Conservation (phyloP, 2,329 filamentous ascomycete genomes). For the Leptographium galeiforme region DNA sequence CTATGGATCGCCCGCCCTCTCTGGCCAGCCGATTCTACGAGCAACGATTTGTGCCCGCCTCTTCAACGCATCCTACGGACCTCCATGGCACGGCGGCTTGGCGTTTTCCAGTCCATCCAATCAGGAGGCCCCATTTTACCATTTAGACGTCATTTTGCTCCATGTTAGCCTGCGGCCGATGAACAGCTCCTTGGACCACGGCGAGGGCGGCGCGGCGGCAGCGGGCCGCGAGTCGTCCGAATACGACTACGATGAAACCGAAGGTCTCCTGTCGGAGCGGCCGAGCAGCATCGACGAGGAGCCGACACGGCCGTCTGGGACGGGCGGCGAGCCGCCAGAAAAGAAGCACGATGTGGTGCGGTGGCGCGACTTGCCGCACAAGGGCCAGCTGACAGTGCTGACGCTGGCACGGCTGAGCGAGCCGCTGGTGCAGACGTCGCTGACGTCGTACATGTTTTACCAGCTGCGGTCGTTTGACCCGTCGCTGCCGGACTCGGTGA, state of each 20-base stretch:
- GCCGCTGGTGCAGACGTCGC: slow-evolving; percentile 65
- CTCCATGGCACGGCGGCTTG: neutral
- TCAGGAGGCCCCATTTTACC: neutral
- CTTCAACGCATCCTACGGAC: too few relatives aligned
- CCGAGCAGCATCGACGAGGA: neutral
- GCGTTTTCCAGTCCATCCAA: neutral
- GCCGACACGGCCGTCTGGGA: neutral
- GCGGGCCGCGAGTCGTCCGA: too few relatives aligned
- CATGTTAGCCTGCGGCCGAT: too few relatives aligned
- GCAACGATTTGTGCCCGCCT: too few relatives aligned
- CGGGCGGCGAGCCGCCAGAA: neutral
- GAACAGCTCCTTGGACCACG: neutral
- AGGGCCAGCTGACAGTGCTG: slow-evolving; percentile 63
- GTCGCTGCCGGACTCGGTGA: slow-evolving; percentile 42
- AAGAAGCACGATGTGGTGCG: slow-evolving; percentile 26
- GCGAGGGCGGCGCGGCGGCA: too few relatives aligned
- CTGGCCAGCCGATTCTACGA: too few relatives aligned
- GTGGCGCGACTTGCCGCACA: slow-evolving; percentile 63
- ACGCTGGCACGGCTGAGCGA: slow-evolving; percentile 70
- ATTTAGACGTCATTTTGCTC: neutral
- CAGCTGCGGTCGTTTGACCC: slow-evolving; percentile 66
- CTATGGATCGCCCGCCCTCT: too few relatives aligned
- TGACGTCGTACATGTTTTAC: slow-evolving; percentile 75
- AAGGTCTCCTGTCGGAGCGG: neutral
- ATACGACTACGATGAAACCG: neutral